These are phyloP conservation scores for Neostapfia colusana DNA, from an alignment of 176 grass and related monocot genomes.

Conservation along the genomic window DNA sequence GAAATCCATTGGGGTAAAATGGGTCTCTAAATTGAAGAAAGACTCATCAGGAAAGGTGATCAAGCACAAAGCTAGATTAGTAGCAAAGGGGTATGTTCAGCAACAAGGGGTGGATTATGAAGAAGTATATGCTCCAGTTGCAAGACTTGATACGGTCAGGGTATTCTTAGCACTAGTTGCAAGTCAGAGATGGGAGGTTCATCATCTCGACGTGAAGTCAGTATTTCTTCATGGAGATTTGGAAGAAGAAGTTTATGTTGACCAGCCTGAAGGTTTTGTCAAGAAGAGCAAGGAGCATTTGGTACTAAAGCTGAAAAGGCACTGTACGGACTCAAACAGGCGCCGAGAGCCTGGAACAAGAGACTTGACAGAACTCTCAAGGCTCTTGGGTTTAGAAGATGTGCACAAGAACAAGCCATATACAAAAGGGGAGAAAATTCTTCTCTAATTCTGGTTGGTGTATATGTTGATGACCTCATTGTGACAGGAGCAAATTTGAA, in stretches of 20 bases:
- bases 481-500: too few relatives aligned
- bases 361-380: background rate
- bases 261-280: background rate
- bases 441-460: background rate
- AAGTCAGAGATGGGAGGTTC: background rate
- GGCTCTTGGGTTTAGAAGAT: background rate
- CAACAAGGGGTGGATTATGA: background rate
- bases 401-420: background rate
- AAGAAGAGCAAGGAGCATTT: accelerated
- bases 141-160: background rate
- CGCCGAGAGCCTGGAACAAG: accelerated
- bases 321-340: background rate
- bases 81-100: background rate
- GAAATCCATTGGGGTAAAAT: background rate
- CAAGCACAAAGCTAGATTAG: background rate
- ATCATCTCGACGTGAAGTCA: background rate
- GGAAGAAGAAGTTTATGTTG: background rate
- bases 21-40: background rate
- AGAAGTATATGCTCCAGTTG: background rate
- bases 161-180: background rate
- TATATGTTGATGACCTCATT: background rate
- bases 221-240: background rate
- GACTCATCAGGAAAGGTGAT: background rate
- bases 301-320: background rate
- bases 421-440: too few relatives aligned